These are phyloP conservation scores for Ramichloridium luteum DNA, from an alignment of 2,329 filamentous ascomycete species.

Conservation along the genomic window DNA sequence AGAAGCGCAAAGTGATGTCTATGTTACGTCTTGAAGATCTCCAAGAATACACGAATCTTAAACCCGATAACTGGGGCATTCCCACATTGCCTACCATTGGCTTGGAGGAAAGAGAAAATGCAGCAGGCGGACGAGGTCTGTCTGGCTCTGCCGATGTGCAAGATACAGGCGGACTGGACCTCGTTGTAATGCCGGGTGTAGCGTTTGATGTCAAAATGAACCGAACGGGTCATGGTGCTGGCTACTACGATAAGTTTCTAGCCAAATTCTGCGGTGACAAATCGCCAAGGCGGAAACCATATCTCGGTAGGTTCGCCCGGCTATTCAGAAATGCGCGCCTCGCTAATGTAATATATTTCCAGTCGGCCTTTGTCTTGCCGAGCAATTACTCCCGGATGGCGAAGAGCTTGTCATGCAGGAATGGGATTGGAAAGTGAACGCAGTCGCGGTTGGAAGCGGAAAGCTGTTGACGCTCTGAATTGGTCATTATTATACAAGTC, in stretches of 20 bases:
- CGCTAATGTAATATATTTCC: no score
- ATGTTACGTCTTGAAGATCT: constrained; percentile 72
- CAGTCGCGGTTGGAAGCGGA: constrained; percentile 29
- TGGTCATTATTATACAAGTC: no score
- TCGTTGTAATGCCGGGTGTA: constrained; percentile 85
- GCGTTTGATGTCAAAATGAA: constrained; percentile 70
- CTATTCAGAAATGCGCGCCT: no score
- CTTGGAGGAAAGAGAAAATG: constrained; percentile 55
- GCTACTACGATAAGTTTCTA: constrained; percentile 93
- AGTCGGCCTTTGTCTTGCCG: constrained; percentile 72
- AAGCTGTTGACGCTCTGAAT: constrained; percentile 33
- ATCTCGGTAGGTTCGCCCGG: constrained; percentile 44
- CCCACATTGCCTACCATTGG: constrained; percentile 64
- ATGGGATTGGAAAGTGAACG: constrained; percentile 70
- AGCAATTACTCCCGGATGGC: constrained; percentile 62
- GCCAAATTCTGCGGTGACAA: constrained; percentile 48
- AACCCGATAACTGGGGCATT: constrained; percentile 82
- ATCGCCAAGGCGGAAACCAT: constrained; percentile 39
- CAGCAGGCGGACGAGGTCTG: constrained; percentile 53
- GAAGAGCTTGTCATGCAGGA: constrained; percentile 60
- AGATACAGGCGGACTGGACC: constrained; percentile 48
- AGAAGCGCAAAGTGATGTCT: constrained; percentile 66
- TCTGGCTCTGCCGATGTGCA: constrained; percentile 26
- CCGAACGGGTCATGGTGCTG: constrained; percentile 84
- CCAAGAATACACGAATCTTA: constrained; percentile 64